Evolutionary conservation across 202 grass and related monocot genomes (phyloP), one percentile per base, ranked within the genome.

Genomic region (Digitaria exilis): DNA sequence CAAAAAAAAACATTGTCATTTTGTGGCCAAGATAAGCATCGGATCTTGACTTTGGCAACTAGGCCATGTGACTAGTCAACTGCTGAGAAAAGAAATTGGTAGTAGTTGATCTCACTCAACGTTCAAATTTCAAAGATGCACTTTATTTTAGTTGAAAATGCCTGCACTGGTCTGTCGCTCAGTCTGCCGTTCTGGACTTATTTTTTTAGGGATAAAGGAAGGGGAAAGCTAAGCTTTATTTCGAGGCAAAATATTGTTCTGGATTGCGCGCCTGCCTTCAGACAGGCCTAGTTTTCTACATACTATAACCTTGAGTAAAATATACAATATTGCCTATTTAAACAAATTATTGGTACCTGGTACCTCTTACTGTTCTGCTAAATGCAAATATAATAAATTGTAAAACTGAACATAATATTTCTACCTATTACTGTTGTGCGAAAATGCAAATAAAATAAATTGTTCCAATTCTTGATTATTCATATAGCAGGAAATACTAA

Each of bases 51-150:
- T 78, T 65, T 12, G 41, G 30, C 57, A 73, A 41, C 19, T 21
- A 58, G 58, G 56, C 73, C 78, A 82, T 86, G 66, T 79, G 88
- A 31, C n/a, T 41, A 85, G 83, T 85, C 83, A 89, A 82, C 87
- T 73, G 72, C 65, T 30, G 11, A n/a, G 54, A 72, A 58, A 77
- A 44, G 1, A 61, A 19, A 65, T 71, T 46, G 1, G 18, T 50
- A 43, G 17, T 19, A 31, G 66, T n/a, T 45, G 71, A 59, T 67
- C 66, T 77, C 30, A 82, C 34, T 58, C 17, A 41, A 26, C 56
- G 16, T 72, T 49, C 29, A 50, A 64, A 57, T 41, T 76, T 81
- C 87, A 81, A 77, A 76, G 25, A 21, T 41, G 54, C 52, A 39
- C 31, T 65, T 44, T 51, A 54, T 51, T 61, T 1, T 42, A 50